A percentile compares a stretch with the other conserved stretches of the same genome.
phyloP scores from a whole-genome alignment of 2,329 filamentous ascomycete species.

The Triangularia verruculosa region DNA sequence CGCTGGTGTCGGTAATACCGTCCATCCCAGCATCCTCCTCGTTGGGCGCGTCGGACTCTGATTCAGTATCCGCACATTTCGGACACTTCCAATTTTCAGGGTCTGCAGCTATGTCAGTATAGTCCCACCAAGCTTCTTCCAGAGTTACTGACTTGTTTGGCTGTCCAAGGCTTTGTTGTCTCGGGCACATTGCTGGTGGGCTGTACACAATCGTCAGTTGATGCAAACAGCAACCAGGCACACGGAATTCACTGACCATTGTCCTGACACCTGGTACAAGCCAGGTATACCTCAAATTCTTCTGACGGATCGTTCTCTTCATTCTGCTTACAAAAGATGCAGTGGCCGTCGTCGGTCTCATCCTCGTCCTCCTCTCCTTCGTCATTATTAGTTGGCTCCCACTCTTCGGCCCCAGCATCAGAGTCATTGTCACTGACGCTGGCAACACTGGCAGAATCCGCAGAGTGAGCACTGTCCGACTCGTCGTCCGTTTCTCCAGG shows the following conservation, averaged over 20 bases:
- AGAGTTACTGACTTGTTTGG: constrained; percentile 55
- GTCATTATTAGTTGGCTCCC: constrained; percentile 54
- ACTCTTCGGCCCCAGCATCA: constrained; percentile 52
- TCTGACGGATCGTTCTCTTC: constrained; percentile 80
- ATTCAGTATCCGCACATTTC: constrained; percentile 39
- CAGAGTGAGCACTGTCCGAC: constrained; percentile 31
- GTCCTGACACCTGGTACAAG: constrained; percentile 75
- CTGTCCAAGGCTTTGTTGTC: constrained; percentile 61
- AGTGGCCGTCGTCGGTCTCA: constrained; percentile 46
- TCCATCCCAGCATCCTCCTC: constrained; percentile 29
- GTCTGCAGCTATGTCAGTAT: constrained; percentile 35
- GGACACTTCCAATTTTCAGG: constrained; percentile 50
- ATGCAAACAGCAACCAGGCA: constrained; percentile 17
- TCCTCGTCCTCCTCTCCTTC: constrained; percentile 57
- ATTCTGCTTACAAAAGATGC: constrained; percentile 76
- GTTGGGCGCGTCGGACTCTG: constrained; percentile 28
- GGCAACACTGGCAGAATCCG: constrained; percentile 45
- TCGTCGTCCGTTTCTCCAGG: constrained; percentile 50
- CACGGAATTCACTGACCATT: constrained; percentile 61
- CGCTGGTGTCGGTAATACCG: constrained; percentile 23
- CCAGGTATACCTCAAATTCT: constrained; percentile 75
- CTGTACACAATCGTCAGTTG: constrained; percentile 49
- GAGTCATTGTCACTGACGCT: constrained; percentile 54
- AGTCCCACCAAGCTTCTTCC: background rate
- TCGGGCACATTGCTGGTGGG: constrained; percentile 86